phyloP scores from a whole-genome alignment of 139 green algal genomes.

The Chlamydomonas eustigma region DNA sequence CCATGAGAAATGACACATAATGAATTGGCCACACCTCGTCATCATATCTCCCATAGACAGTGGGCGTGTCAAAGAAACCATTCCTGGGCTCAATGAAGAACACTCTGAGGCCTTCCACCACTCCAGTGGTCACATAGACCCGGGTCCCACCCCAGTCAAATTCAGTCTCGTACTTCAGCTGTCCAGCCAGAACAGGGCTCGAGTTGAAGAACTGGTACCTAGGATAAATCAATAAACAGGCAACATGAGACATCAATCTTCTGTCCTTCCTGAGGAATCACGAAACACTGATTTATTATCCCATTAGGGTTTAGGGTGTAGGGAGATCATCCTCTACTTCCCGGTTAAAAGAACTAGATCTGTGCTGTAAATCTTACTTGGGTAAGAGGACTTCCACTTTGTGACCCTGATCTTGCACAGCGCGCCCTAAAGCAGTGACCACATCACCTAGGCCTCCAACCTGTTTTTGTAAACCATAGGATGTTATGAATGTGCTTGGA shows the following conservation, averaged over 20 bases:
- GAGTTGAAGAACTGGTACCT: slow-evolving; percentile 71
- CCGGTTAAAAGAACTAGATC: too few species aligned
- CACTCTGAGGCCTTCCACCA: slow-evolving; percentile 67
- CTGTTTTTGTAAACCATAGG: too few species aligned
- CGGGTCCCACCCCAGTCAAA: slow-evolving; percentile 75
- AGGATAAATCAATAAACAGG: too few species aligned
- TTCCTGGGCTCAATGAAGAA: slow-evolving; percentile 72
- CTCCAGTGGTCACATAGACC: slow-evolving; percentile 63
- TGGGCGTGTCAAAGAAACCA: slow-evolving; percentile 68
- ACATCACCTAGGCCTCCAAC: slow-evolving; percentile 90
- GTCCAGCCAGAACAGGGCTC: slow-evolving; percentile 53
- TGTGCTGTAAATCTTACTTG: slow-evolving; percentile 45
- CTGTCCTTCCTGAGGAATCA: too few species aligned
- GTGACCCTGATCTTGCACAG: slow-evolving; percentile 89
- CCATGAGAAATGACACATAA: too few species aligned
- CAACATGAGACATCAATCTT: too few species aligned
- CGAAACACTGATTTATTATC: too few species aligned
- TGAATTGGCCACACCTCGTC: slow-evolving; percentile 40
- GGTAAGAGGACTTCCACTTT: slow-evolving; percentile 69
- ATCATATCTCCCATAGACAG: slow-evolving; percentile 30
- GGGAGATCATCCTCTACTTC: too few species aligned
- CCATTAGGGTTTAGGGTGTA: too few species aligned
- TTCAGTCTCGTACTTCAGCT: slow-evolving; percentile 58
- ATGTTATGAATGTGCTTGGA: too few species aligned
- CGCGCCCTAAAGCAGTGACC: slow-evolving; percentile 81